Base-by-base conservation (phyloP, 306 rosid genomes). In the Pyrus communis region DNA sequence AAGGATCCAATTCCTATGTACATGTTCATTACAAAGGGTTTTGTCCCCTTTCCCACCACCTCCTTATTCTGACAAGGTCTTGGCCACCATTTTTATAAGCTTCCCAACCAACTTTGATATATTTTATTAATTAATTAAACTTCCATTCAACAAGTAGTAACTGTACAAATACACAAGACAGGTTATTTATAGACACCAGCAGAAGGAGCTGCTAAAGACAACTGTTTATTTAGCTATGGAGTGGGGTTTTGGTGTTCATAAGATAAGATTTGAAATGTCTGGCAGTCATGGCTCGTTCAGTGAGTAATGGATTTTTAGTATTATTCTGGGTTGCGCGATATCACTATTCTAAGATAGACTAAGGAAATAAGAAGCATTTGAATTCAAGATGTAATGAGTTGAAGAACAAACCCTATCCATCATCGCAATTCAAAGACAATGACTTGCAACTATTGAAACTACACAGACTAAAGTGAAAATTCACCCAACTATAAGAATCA, bases 11-110 rank as follows among this genome's bases (percentile, higher is more conserved):
- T 25, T 25, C 27, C 27, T 71, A 67, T 74, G 45, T 74, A 74
- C 80, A 84, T 74, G 74, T 79, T 84, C 63, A 67, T 65, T 23
- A 46, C 55, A 76, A 76, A 51, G 64, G 49, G n/a, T 27, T n/a
- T 30, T 68, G 77, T 73, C 74, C 52, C 45, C 40, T 69, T 79
- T 66, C 64, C 49, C 18, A 63, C 74, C 70, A 58, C 42, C 31
- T 46, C 17, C 5, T 49, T 13, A 10, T 9, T 46, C 78, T 21
- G 69, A 79, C 82, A 73, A 45, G 57, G 82, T 60, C 76, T 67
- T 25, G 71, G 71, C 76, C 61, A 14, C 78, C 52, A 70, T 70
- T 71, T 62, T 27, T 52, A 27, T 42, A 51, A 35, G 22, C 49
- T 19, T 19, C 55, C 9, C 55, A 73, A 40, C 54, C 77, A 21